Percentiles rank a stretch among this genome's conserved stretches.
These are phyloP conservation scores for Melastoma malabathricum DNA, from an alignment of 345 rosid genomes.

Conservation along the genomic window DNA sequence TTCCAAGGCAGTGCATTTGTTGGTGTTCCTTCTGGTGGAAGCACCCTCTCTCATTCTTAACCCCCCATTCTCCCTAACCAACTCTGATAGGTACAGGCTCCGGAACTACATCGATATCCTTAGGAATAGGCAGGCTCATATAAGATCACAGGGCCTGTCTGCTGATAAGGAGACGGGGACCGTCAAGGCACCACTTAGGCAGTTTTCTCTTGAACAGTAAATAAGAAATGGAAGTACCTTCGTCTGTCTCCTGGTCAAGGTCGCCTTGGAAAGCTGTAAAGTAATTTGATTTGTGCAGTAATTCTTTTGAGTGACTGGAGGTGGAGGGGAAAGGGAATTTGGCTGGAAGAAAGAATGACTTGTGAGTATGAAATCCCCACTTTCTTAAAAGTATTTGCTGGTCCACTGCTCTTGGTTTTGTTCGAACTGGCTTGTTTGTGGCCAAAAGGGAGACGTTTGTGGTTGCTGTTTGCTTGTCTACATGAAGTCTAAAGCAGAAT, in stretches of 20 bases:
- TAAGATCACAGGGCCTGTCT: constrained; percentile 41
- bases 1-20: constrained; percentile 56
- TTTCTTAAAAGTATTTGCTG: not conserved
- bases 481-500: no score
- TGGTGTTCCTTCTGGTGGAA: constrained; percentile 73
- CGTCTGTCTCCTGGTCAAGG: no score
- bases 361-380: not conserved
- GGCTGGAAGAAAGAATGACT: not conserved
- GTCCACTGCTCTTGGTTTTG: not conserved
- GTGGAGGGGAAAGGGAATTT: not conserved
- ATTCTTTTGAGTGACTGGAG: constrained; percentile 36
- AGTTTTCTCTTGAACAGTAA: not conserved
- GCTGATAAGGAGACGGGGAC: constrained; percentile 35
- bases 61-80: constrained; percentile 85
- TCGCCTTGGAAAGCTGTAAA: constrained; percentile 11
- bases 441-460: no score
- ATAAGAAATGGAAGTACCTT: no score
- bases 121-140: constrained; percentile 48
- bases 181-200: constrained; percentile 13
- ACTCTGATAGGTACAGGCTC: constrained; percentile 61
- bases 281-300: constrained; percentile 51
- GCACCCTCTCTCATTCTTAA: constrained; percentile 79
- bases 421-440: no score
- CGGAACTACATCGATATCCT: constrained; percentile 55
- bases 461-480: no score